These are phyloP conservation scores for Grammothele lineata DNA, from an alignment of 768 basidiomycete species.

Conservation along the genomic window DNA sequence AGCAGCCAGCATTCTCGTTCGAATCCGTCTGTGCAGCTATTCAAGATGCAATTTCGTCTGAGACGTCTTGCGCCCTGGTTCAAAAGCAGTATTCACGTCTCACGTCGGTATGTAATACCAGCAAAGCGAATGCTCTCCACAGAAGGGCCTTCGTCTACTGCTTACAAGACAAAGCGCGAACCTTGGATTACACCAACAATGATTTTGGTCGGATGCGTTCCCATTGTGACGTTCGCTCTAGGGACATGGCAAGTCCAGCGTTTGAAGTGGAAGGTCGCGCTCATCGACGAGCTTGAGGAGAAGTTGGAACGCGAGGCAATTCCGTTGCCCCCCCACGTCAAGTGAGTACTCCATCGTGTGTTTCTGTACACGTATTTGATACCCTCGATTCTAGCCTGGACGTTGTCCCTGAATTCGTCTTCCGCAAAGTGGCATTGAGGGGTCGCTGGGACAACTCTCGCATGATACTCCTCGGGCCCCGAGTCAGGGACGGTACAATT, in stretches of 20 bases:
- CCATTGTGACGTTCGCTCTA: slow-evolving; percentile 84
- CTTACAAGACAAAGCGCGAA: slow-evolving; percentile 54
- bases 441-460: slow-evolving; percentile 80
- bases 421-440: slow-evolving; percentile 73
- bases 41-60: too few species aligned
- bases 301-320: slow-evolving; percentile 81
- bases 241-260: slow-evolving; percentile 94
- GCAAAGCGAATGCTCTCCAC: too few species aligned
- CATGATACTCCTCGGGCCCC: slow-evolving; percentile 78
- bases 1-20: too few species aligned
- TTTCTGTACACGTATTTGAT: too few species aligned
- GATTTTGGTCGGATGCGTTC: slow-evolving; percentile 77
- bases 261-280: slow-evolving; percentile 88
- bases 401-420: slow-evolving; percentile 84
- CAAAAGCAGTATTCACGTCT: too few species aligned
- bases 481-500: slow-evolving; percentile 82
- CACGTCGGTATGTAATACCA: too few species aligned
- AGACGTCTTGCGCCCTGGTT: too few species aligned
- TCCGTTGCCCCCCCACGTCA: slow-evolving; percentile 74
- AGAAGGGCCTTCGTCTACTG: too few species aligned
- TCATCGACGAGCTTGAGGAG: slow-evolving; percentile 92
- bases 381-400: slow-evolving; percentile 53
- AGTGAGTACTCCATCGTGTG: slow-evolving; percentile 46
- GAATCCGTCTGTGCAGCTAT: too few species aligned
- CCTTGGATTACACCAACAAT: slow-evolving; percentile 68